A percentile compares a stretch with the other conserved stretches of the same genome.
Conservation (phyloP, 768 basidiomycete genomes). For the Kwoniella sp. region DNA sequence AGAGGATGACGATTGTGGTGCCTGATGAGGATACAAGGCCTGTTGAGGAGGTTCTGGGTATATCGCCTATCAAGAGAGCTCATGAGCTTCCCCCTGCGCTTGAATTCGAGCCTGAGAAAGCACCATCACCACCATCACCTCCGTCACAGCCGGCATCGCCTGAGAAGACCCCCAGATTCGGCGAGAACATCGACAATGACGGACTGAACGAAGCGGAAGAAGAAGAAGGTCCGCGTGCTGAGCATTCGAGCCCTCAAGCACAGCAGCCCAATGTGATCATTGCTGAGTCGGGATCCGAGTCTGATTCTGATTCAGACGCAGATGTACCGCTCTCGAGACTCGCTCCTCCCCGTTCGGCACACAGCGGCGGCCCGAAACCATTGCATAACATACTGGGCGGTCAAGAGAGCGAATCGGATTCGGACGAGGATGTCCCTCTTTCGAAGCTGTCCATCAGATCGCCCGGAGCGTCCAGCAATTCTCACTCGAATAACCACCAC, state of each 20-base stretch:
- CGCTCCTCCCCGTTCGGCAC: constrained; percentile 8
- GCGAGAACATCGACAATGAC: constrained; percentile 26
- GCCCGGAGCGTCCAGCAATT: neutral
- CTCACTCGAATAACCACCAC: constrained; percentile 5
- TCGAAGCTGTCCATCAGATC: constrained; percentile 13
- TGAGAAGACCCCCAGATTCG: neutral
- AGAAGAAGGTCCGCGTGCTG: neutral
- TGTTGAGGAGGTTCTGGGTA: constrained; percentile 10
- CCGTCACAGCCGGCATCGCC: neutral
- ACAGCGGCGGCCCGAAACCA: neutral
- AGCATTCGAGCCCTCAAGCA: neutral
- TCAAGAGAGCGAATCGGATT: constrained; percentile 7
- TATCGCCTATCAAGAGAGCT: constrained; percentile 24
- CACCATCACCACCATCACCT: neutral
- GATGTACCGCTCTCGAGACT: constrained; percentile 48
- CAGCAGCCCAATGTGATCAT: neutral
- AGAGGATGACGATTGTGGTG: neutral
- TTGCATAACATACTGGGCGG: neutral
- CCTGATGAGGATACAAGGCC: constrained; percentile 8
- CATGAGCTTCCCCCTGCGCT: constrained; percentile 22
- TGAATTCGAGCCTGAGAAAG: constrained; percentile 21
- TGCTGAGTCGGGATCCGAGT: constrained; percentile 18
- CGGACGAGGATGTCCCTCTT: constrained; percentile 22
- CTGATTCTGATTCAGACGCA: constrained; percentile 30
- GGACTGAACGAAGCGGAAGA: neutral